Evolutionary conservation across 495 filamentous ascomycete genomes (phyloP).

Genomic region (Penicillium chermesinum): DNA sequence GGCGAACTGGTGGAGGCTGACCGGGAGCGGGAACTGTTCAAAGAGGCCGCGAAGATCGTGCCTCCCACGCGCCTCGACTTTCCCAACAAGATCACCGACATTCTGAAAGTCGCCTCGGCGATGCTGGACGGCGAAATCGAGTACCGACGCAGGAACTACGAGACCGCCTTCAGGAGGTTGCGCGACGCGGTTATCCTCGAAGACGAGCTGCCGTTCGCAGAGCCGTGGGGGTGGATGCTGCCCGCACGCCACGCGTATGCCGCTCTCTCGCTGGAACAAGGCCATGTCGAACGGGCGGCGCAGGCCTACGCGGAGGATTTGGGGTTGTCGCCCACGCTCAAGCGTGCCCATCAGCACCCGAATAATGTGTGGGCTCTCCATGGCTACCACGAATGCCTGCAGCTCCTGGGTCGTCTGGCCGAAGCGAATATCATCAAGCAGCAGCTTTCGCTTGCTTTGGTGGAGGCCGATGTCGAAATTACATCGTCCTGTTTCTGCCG

Average conservation of each 20-base stretch:
- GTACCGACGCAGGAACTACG: slow-evolving; percentile 54
- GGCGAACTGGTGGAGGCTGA: slow-evolving; percentile 44
- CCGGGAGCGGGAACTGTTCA: slow-evolving; percentile 41
- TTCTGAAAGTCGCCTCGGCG: slow-evolving; percentile 51
- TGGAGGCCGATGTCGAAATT: slow-evolving; percentile 55
- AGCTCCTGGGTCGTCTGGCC: slow-evolving; percentile 38
- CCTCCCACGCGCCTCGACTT: slow-evolving; percentile 54
- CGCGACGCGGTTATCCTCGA: slow-evolving; percentile 48
- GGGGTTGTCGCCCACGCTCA: slow-evolving; percentile 49
- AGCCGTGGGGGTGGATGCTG: slow-evolving; percentile 70
- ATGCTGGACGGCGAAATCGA: slow-evolving; percentile 71
- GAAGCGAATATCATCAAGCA: slow-evolving; percentile 49
- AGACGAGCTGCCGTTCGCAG: slow-evolving; percentile 55
- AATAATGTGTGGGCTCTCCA: slow-evolving; percentile 68
- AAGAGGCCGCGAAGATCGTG: slow-evolving; percentile 39
- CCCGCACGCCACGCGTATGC: slow-evolving; percentile 61
- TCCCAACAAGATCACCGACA: slow-evolving; percentile 58
- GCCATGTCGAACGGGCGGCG: slow-evolving; percentile 47
- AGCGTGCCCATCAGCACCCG: slow-evolving; percentile 54
- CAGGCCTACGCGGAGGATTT: slow-evolving; percentile 57
- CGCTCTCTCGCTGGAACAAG: slow-evolving; percentile 59
- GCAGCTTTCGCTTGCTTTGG: slow-evolving; percentile 47
- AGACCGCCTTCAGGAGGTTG: slow-evolving; percentile 51
- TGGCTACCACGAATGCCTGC: slow-evolving; percentile 60
- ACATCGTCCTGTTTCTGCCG: slow-evolving; percentile 60